Evolutionary conservation across 2,329 filamentous ascomycete genomes (phyloP), one percentile per base, ranked within the genome.

Genomic region (Penicillium paneum): DNA sequence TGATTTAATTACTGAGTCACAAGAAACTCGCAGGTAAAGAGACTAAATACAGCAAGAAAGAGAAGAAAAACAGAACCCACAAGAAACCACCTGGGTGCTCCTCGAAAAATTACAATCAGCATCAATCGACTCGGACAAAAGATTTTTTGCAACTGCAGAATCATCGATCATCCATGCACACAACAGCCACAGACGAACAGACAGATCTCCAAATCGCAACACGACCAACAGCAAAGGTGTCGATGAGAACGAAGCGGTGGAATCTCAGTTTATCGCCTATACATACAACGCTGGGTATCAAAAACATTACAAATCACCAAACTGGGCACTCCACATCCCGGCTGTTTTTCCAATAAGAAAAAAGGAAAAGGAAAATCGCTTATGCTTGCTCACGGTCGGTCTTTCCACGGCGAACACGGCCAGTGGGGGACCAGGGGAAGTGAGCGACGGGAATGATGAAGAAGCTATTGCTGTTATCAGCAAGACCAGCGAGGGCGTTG

Each of bases 361-460:
- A 48, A 28, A 17, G 28, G 13, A 32, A 39, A 17, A 26, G 8
- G 26, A 32, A 13, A 32, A 41, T 50, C 65, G 47, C 47, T 50
- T 70, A 76, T 19, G 67, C 73, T 41, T 66, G 59, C 58, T 74
- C 71, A 49, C 77, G 78, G 36, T 79, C 77, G 51, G 74, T 76
- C 79, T 87, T 79, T 52, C 61, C 79, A 57, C 86, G 82, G 57
- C 71, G 73, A 73, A 85, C 81, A 59, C 82, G 83, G 49, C 84
- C 89, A 76, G 88, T 88, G 66, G 89, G 87, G 35, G 89, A 93
- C 93, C 93, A 97, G 50, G 92, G 93, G 81, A 97, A 95, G 81
- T 96, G 91, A 66, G 89, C 87, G 60, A 97, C 91, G 48, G 92
- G 93, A 58, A 96, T 85, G 73, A 94, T 81, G 81, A 96, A 94